phyloP scores from a whole-genome alignment of 441 rosid genomes.

The Biscutella laevigata region DNA sequence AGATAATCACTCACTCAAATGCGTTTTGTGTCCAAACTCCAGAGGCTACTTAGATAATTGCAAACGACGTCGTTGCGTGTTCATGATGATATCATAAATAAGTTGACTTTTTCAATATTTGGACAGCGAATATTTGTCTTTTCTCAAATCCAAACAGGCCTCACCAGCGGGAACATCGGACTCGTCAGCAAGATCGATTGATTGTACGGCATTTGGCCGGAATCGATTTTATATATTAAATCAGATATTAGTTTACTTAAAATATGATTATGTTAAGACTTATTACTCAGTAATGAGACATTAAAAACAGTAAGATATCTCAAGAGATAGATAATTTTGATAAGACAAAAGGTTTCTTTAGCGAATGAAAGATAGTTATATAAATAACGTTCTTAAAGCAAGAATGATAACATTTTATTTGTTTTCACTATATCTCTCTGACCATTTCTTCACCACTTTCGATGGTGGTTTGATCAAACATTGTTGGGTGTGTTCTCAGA shows the following conservation, averaged over 20 bases:
- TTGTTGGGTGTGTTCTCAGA: constrained; percentile 32
- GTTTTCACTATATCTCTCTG: neutral
- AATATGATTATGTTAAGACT: no score
- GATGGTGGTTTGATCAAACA: constrained; percentile 22
- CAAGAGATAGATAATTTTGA: neutral
- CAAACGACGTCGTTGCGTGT: constrained; percentile 22
- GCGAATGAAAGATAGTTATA: neutral
- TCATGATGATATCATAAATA: constrained; percentile 17
- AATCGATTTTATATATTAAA: no score
- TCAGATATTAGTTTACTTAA: no score
- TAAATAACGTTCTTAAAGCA: neutral
- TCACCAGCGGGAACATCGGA: constrained; percentile 11
- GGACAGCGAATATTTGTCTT: constrained; percentile 7
- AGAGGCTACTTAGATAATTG: neutral
- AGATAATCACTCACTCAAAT: no score
- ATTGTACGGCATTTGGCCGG: no score
- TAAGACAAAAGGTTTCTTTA: neutral
- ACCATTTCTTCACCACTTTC: neutral
- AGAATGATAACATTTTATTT: neutral
- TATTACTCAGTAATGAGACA: neutral
- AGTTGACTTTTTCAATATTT: constrained; percentile 17
- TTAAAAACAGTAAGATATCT: neutral
- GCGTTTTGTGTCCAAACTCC: neutral
- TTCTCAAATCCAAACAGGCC: constrained; percentile 21
- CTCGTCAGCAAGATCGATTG: constrained; percentile 9